A percentile compares a stretch with the other conserved stretches of the same genome.
These are phyloP conservation scores for Canavalia gladiata DNA, from an alignment of 306 rosid genomes.

Conservation along the genomic window DNA sequence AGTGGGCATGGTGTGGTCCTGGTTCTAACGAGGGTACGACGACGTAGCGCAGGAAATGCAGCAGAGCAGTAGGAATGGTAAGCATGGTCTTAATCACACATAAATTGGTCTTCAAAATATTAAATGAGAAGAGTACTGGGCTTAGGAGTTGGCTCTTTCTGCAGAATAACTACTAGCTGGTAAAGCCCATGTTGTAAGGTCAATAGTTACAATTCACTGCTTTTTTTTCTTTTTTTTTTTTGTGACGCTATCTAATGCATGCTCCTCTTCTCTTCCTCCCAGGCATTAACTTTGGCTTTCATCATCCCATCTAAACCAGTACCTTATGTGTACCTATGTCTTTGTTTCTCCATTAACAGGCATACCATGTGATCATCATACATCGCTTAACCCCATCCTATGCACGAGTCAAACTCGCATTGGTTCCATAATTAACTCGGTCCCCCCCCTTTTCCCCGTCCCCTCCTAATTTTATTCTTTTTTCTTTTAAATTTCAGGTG, in stretches of 20 bases:
- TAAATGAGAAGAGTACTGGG: constrained; percentile 45
- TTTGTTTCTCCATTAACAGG: constrained; percentile 36
- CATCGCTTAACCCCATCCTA: constrained; percentile 2
- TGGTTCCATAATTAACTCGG: background rate
- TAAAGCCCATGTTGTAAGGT: constrained; percentile 59
- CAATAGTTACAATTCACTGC: background rate
- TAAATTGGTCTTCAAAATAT: constrained; percentile 48
- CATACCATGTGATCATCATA: constrained; percentile 49
- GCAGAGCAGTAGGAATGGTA: constrained; percentile 11
- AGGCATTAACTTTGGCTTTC: background rate
- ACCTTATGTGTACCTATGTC: constrained; percentile 31
- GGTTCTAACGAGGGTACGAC: background rate
- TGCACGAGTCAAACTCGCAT: constrained; percentile 34
- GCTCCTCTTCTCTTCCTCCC: constrained; percentile 12
- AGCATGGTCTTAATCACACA: constrained; percentile 50
- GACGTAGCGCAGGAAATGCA: background rate
- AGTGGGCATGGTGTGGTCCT: constrained; percentile 54
- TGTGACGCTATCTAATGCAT: background rate
- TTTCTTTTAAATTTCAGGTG: constrained; percentile 10
- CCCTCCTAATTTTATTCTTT: background rate
- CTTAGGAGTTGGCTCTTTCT: background rate
- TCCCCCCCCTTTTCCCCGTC: constrained; percentile 10
- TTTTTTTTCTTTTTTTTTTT: too few relatives aligned
- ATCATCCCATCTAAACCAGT: background rate
- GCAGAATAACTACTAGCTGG: background rate